Conservation (phyloP, 371 early-diverging fungal species). For the Syncephalastrum monosporum region DNA sequence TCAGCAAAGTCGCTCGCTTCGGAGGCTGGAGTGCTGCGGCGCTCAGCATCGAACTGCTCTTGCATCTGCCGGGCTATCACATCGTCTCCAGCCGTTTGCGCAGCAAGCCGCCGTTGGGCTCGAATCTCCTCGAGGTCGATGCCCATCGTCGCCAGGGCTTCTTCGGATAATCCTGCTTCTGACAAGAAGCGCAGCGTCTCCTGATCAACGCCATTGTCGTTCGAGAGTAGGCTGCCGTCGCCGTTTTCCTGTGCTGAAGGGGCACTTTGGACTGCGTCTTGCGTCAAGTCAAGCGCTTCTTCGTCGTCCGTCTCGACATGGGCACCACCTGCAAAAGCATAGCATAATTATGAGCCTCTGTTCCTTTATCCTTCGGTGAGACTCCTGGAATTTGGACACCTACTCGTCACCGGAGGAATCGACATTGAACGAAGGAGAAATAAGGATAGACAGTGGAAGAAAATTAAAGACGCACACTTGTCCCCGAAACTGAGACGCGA, state of each 20-base stretch:
- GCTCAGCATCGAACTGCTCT: constrained; percentile 15
- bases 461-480: too few relatives aligned
- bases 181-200: constrained; percentile 10
- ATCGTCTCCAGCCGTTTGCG: constrained; percentile 12
- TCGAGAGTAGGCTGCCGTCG: not conserved
- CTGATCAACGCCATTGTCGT: constrained; percentile 7
- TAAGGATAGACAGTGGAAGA: too few relatives aligned
- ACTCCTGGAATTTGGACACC: too few relatives aligned
- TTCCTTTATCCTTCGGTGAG: too few relatives aligned
- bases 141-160: constrained; percentile 14
- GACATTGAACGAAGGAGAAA: too few relatives aligned
- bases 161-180: constrained; percentile 17
- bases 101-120: constrained; percentile 18
- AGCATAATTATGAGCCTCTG: too few relatives aligned
- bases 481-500: too few relatives aligned
- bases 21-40: too few relatives aligned
- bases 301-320: constrained; percentile 39
- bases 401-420: too few relatives aligned
- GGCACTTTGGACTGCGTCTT: constrained; percentile 60
- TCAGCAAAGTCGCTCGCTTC: not conserved
- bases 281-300: constrained; percentile 77
- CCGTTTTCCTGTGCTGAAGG: too few relatives aligned
- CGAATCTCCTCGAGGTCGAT: constrained; percentile 21
- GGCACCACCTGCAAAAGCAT: too few relatives aligned
- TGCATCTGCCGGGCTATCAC: constrained; percentile 16